Base-by-base conservation (phyloP, 768 basidiomycete species). In the Calocybe indica region DNA sequence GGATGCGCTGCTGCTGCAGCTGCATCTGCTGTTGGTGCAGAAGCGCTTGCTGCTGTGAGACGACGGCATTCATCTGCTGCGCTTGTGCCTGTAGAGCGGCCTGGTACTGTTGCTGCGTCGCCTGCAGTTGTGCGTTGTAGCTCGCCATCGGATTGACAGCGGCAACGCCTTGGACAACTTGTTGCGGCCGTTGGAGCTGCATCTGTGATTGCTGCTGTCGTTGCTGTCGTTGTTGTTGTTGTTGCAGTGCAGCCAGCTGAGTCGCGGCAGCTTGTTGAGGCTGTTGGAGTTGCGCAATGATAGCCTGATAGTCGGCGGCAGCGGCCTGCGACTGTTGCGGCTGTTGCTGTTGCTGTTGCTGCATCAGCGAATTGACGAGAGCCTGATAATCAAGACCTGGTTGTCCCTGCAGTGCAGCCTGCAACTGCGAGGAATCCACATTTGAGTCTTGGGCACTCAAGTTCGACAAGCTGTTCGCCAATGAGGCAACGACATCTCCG, bases 301-400 rank as follows among this genome's bases (percentile, higher is more conserved):
- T 30, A n/a, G 49, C 44, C 36, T 46, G 48, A 31, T 53, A 51
- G 43, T 55, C 43, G 6, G 47, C 53, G 11, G 37, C 47, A 13
- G 46, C 45, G 8, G 22, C 13, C 47, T 33, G 43, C 22, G 22
- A 2, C 4, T 22, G 22, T 22, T 22, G 22, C 22, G 22, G 22
- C 38, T 55, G 54, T 12, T 62, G 52, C 11, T 52, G 44, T 47
- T 62, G 59, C 44, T 66, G 67, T 47, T 65, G 64, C 12, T 58
- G 54, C 29, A 57, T 40, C 36, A 68, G 52, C 6, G 61, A 60
- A 47, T 62, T 59, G 31, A 67, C 55, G 6, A 66, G 54, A 1
- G 52, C 55, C 45, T 62, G 58, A 49, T 69, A 68, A 48, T 67
- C 61, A 7, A 63, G 60, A 31, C 58, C 54, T 2, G 62, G 61